Evolutionary conservation across 192 early-diverging fungal genomes (phyloP).

Genomic region (Backusella australiensis): DNA sequence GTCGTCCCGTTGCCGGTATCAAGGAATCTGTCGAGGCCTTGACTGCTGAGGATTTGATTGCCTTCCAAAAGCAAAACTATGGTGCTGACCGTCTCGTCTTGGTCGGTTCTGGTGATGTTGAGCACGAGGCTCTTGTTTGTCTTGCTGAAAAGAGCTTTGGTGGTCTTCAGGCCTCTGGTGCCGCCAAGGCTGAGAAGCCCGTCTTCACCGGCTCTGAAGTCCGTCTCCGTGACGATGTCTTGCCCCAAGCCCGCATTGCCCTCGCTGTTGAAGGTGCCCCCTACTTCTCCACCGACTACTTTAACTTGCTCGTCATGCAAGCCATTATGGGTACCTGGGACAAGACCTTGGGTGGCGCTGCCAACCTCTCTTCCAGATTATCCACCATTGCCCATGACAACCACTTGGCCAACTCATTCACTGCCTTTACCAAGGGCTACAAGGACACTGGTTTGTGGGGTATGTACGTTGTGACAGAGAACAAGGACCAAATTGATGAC

Average conservation of each 20-base stretch:
- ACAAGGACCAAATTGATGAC: constrained; percentile 81
- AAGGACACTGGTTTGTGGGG: constrained; percentile 97
- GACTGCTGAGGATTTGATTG: constrained; percentile 76
- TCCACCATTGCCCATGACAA: constrained; percentile 79
- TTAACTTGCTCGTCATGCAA: constrained; percentile 91
- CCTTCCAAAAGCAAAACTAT: constrained; percentile 93
- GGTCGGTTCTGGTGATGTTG: constrained; percentile 89
- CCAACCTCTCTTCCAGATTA: constrained; percentile 86
- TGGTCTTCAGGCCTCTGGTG: constrained; percentile 38
- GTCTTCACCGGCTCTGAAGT: constrained; percentile 93
- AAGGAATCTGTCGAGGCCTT: constrained; percentile 90
- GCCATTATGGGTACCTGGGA: constrained; percentile 96
- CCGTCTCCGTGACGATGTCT: constrained; percentile 88
- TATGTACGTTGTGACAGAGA: constrained; percentile 89
- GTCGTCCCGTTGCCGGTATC: constrained; percentile 91
- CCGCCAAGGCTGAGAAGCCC: constrained; percentile 46
- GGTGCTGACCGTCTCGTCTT: constrained; percentile 97
- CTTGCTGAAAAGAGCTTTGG: constrained; percentile 95
- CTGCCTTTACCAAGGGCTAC: constrained; percentile 99
- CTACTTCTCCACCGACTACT: constrained; percentile 93
- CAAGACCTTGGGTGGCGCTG: constrained; percentile 85
- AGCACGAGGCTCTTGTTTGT: constrained; percentile 90
- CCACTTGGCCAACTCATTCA: constrained; percentile 94
- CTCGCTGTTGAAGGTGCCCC: constrained; percentile 94
- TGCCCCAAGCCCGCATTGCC: constrained; percentile 93